These are phyloP conservation scores for Macroventuria anomochaeta DNA, from an alignment of 2,329 filamentous ascomycete species.

Conservation along the genomic window DNA sequence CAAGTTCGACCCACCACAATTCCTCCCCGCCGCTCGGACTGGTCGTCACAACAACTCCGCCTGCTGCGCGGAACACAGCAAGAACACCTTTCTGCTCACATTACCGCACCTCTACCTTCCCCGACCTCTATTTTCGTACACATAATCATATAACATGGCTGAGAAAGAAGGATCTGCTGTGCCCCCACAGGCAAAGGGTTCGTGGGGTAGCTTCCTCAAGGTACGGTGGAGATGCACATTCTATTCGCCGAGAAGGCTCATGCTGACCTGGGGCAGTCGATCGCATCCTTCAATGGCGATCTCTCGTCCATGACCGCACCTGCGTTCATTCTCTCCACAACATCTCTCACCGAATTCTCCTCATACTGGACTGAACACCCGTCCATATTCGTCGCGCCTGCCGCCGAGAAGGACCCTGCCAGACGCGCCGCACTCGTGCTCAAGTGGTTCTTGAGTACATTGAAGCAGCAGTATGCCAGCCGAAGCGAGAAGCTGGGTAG, in stretches of 20 bases:
- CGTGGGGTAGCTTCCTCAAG: conserved; percentile 59
- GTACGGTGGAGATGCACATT: conserved; percentile 32
- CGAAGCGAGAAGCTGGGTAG: conserved; percentile 82
- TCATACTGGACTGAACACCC: conserved; percentile 65
- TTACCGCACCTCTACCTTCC: neutral
- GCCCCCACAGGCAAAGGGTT: conserved; percentile 54
- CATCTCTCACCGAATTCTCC: conserved; percentile 64
- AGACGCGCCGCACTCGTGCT: conserved; percentile 87
- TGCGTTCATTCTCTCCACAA: conserved; percentile 62
- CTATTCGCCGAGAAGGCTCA: neutral
- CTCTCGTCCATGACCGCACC: conserved; percentile 63
- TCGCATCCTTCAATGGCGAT: conserved; percentile 63
- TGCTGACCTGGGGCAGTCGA: conserved; percentile 49
- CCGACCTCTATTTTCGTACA: neutral
- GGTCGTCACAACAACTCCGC: conserved; percentile 16
- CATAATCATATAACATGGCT: conserved; percentile 25
- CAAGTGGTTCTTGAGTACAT: conserved; percentile 92
- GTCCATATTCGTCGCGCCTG: conserved; percentile 78
- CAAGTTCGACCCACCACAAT: conserved; percentile 12
- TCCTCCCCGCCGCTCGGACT: conserved; percentile 5
- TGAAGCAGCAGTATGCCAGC: conserved; percentile 83
- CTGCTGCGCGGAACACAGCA: neutral
- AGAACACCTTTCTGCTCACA: neutral
- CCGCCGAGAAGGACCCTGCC: conserved; percentile 76
- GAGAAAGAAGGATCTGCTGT: conserved; percentile 55